Base-by-base conservation (phyloP, 164 flowering plant species). In the Liquidambar formosana region DNA sequence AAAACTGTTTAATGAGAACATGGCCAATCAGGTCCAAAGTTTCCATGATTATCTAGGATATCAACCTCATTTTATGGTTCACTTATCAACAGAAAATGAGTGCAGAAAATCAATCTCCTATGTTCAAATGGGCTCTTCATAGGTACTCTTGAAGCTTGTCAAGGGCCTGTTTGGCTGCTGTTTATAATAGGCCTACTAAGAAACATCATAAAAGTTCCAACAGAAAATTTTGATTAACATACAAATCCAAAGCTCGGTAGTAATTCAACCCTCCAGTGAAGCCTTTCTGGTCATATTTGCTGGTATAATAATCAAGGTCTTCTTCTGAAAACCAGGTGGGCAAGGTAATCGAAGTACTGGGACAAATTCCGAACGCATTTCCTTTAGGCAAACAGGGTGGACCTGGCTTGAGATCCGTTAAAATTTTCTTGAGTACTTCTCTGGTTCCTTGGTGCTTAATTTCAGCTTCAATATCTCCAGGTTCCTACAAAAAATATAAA, bases 281-380 rank as follows among this genome's bases (percentile, higher is more conserved):
- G 66, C 91, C 88, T 15, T 22, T 82, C 38, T 74, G 27, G 10
- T 77, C 64, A 63, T 28, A 87, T 62, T 83, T 84, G 18, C 12
- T 47, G 22, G 79, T 79, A 63, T 77, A 82, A 48, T 71, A 85
- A 44, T 63, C 57, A n/a, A 87, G 52, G 45, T 85, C 89, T 51
- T 84, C 79, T 57, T 85, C 82, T 1, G 88, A 57, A 13, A 88
- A 62, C 92, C 92, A 88, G n/a, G 82, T 54, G 10, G 93, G 96
- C 74, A 84, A 62, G 46, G 73, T 27, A 3, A 57, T 27, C 12
- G 71, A 61, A 44, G 27, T 1, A 2, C 69, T 53, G 1, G 65
- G 65, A 19, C 8, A 5, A 8, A 46, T 61, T 43, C 82, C 80
- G 16, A 87, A 84, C 3, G 80, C 70, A 18, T 67, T 77, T 33